Evolutionary conservation across 1,284 basidiomycete genomes (phyloP).

Genomic region (Boletus sp.): DNA sequence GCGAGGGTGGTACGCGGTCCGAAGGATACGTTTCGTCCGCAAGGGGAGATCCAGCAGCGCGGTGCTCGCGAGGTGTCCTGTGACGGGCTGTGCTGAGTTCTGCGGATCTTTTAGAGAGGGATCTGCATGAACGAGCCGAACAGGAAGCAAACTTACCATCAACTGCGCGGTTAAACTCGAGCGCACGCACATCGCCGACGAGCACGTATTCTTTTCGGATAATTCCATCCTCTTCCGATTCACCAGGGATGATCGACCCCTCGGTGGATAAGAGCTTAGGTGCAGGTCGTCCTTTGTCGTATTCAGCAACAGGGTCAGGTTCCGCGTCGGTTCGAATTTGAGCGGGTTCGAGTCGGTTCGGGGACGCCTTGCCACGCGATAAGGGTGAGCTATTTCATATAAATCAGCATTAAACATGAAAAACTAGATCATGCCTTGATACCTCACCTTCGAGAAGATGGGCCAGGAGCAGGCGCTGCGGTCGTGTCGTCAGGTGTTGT

Average conservation of each 20-base stretch:
- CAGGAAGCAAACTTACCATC: slow-evolving; percentile 50
- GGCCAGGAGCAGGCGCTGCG: neutral
- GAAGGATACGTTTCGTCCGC: slow-evolving; percentile 38
- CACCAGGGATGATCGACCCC: slow-evolving; percentile 71
- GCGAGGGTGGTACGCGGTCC: slow-evolving; percentile 22
- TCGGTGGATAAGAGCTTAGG: slow-evolving; percentile 50
- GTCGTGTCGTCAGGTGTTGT: slow-evolving; percentile 18
- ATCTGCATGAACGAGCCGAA: neutral
- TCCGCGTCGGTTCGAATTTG: slow-evolving; percentile 14
- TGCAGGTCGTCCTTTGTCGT: slow-evolving; percentile 14
- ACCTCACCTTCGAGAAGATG: slow-evolving; percentile 22
- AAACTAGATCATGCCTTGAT: neutral
- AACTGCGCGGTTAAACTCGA: slow-evolving; percentile 74
- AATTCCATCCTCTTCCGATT: slow-evolving; percentile 74
- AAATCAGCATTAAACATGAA: neutral
- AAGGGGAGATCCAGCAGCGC: slow-evolving; percentile 43
- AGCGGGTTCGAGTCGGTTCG: slow-evolving; percentile 10
- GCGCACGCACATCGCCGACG: slow-evolving; percentile 67
- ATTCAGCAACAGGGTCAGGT: slow-evolving; percentile 6
- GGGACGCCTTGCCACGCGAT: slow-evolving; percentile 18
- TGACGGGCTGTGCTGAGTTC: slow-evolving; percentile 62
- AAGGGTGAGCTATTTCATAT: slow-evolving; percentile 14
- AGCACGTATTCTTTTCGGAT: slow-evolving; percentile 75
- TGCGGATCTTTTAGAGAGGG: slow-evolving; percentile 30
- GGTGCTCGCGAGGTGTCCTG: slow-evolving; percentile 53